Conservation (phyloP, 2,329 filamentous ascomycete species). For the Talaromyces islandicus region DNA sequence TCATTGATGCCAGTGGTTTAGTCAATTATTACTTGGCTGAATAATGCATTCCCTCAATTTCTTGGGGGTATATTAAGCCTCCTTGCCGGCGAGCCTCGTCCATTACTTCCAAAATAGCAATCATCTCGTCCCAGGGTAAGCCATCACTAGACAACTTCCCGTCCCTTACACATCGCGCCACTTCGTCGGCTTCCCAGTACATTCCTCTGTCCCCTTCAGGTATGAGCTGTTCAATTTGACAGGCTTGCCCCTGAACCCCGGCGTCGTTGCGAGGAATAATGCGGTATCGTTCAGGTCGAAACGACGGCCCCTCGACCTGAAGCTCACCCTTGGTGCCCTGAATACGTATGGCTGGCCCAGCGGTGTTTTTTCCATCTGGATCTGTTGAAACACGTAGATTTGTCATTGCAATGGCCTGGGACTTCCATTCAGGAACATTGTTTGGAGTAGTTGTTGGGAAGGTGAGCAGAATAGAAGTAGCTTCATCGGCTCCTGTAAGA, state of each 20-base stretch:
- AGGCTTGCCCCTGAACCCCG: constrained; percentile 1
- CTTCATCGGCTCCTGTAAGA: constrained; percentile 68
- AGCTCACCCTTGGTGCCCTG: constrained; percentile 78
- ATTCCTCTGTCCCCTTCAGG: constrained; percentile 68
- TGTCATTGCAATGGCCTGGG: constrained; percentile 66
- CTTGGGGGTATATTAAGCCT: constrained; percentile 56
- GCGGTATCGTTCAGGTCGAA: constrained; percentile 59
- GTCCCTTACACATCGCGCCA: constrained; percentile 66
- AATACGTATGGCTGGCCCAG: constrained; percentile 68
- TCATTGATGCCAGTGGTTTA: neutral
- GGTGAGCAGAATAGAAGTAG: constrained; percentile 66
- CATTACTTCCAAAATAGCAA: constrained; percentile 78
- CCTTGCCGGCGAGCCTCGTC: constrained; percentile 61
- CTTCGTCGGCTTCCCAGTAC: constrained; percentile 84
- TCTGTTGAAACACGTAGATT: constrained; percentile 58
- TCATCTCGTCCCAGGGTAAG: constrained; percentile 69
- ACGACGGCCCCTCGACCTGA: constrained; percentile 68
- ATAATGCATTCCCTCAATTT: constrained; percentile 50
- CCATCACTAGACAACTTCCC: constrained; percentile 68
- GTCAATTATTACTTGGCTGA: neutral
- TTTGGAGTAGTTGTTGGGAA: constrained; percentile 59
- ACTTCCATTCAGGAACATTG: constrained; percentile 42
- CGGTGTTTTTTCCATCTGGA: constrained; percentile 55
- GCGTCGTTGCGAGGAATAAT: constrained; percentile 30
- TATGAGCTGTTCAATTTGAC: constrained; percentile 28